Evolutionary conservation across 2,329 filamentous ascomycete genomes (phyloP).

Genomic region (Helotiales sp.): DNA sequence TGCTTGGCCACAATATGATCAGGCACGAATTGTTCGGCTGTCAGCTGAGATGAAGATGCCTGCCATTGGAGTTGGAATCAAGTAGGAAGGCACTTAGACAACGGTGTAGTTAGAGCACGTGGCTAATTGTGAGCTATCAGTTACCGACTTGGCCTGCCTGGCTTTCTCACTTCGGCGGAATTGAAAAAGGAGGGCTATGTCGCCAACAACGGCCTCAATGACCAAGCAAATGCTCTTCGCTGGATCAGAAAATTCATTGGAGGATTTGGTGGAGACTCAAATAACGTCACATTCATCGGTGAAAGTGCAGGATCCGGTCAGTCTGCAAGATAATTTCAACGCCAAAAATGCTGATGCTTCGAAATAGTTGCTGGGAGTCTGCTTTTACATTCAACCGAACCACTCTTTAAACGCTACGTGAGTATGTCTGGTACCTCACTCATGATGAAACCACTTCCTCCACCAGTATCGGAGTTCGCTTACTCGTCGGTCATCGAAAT

Average conservation of each 20-base stretch:
- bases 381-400: constrained; percentile 45
- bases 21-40: constrained; percentile 50
- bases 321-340: constrained; percentile 17
- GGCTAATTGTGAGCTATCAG: constrained; percentile 34
- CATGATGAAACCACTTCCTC: constrained; percentile 48
- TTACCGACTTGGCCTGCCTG: constrained; percentile 51
- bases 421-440: constrained; percentile 51
- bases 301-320: constrained; percentile 53
- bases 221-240: constrained; percentile 41
- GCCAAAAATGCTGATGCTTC: background rate
- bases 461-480: constrained; percentile 46
- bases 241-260: constrained; percentile 42
- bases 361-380: constrained; percentile 40
- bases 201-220: constrained; percentile 50
- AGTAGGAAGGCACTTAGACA: constrained; percentile 42
- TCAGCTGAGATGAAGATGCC: constrained; percentile 51
- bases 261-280: constrained; percentile 42
- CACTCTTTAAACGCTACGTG: constrained; percentile 50
- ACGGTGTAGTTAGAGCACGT: background rate
- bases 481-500: constrained; percentile 49
- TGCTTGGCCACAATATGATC: constrained; percentile 58
- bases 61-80: constrained; percentile 52
- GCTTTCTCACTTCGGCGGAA: constrained; percentile 55
- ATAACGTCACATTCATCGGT: constrained; percentile 46
- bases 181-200: constrained; percentile 50